Evolutionary conservation across 257 asterid species (phyloP), one percentile per base, ranked within the genome.

Genomic region (Solanum ossicruentum): DNA sequence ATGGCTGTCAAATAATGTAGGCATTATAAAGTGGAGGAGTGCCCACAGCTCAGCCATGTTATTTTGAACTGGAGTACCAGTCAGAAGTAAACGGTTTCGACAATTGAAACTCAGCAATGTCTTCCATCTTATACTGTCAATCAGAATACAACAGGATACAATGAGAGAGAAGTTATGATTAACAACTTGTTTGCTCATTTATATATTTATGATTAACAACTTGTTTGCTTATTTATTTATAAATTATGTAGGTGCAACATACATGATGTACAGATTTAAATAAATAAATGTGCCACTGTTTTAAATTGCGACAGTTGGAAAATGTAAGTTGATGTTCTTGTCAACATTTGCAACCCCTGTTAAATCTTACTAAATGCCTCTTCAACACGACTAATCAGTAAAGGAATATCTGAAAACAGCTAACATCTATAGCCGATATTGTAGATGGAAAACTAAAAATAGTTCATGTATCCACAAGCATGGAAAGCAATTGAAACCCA

Each of bases 11-110:
- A 97, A 97, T 81, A 97, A 90, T 45, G 98, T 95, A 47, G 99
- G 99, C 99, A 97, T 97, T 81, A 97, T 94, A 89, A 97, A 97
- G 93, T 97, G 99, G 41, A 97, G 93, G 77, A 97, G 98, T 0
- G 99, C 91, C 99, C 99, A 97, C 52, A 97, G 91, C 83, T 97
- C 99, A 86, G 98, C 98, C 98, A 97, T 95, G 93, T 97, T 95
- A 86, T 97, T 97, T 89, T 97, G 99, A 84, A 97, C 87, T 36
- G 99, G 99, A 83, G 99, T 97, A 83, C 99, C 99, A 72, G 99
- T 97, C 86, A 97, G 87, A 90, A 97, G 99, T 92, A 97, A 91
- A 86, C 99, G 99, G 88, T 95, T 94, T 79, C 98, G 95, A 84
- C 98, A 97, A 87, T 95, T 97, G 89, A 97, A 97, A 91, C 98